Base-by-base conservation (phyloP, 495 filamentous ascomycete species). In the Trypethelium eluteriae region DNA sequence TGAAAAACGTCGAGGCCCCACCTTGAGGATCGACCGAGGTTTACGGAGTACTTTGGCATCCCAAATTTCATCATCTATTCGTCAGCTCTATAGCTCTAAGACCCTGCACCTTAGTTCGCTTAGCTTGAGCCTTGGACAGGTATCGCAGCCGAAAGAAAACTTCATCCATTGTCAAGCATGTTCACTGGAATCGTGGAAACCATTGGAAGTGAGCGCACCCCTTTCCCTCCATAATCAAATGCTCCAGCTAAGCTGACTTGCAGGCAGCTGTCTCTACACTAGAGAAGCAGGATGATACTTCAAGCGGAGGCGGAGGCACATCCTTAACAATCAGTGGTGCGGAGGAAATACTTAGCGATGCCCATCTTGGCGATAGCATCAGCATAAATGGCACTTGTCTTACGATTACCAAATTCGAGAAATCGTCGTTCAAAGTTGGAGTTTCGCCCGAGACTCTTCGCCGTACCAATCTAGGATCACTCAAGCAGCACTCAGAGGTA, bases 131-230 rank as follows among this genome's bases (percentile, higher is more conserved):
- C 25, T 25, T 0, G 25, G 25, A 44, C 6, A 44, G 41, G 41
- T 44, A 44, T 7, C 41, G 6, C 41, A 44, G 14, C 6, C 18
- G n/a, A 18, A 7, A 9, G 7, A 36, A 59, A 59, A 7, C 7
- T n/a, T 59, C 34, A 25, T 32, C 53, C 18, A 59, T 59, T 32
- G 7, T 18, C 53, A 10, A 57, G 25, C 66, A 98, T 98, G 94
- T 98, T 98, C 76, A 98, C 94, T 62, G 94, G 94, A 68, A 89
- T 99, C 67, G 91, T 99, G 49, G 95, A 99, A 80, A 89, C 86
- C 62, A 89, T 98, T 57, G 95, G 95, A 77, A 91, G 95, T 95
- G 79, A 78, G 84, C 78, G 25, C 14, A 41, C 64, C 18, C 67
- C 56, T 53, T 64, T 50, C 56, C 36, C 62, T 69, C 41, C 61